These are phyloP conservation scores for Tetrahymena borealis DNA, from an alignment of 73 alveolate genomes.

Conservation along the genomic window DNA sequence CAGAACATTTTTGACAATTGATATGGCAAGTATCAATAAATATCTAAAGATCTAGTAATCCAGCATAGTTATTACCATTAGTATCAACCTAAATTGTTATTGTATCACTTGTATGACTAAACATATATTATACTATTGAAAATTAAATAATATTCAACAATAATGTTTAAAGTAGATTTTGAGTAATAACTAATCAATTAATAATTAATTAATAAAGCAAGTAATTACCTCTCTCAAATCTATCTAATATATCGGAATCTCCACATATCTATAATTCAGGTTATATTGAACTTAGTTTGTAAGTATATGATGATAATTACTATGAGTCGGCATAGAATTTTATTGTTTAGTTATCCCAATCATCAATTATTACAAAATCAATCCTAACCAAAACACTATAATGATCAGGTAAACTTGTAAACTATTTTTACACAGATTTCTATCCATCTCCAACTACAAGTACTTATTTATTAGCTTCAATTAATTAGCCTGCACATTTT, in stretches of 20 bases:
- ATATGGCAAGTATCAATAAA: not conserved
- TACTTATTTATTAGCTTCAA: not conserved
- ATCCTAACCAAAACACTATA: not conserved
- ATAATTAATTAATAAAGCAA: no score
- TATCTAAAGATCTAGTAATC: not conserved
- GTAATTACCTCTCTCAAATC: not conserved
- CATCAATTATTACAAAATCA: not conserved
- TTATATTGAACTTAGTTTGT: not conserved
- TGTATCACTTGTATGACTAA: not conserved
- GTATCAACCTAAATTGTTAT: not conserved
- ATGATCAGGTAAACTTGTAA: not conserved
- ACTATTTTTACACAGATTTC: not conserved
- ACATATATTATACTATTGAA: not conserved
- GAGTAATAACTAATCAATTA: no score
- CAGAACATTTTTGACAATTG: not conserved
- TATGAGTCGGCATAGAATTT: not conserved
- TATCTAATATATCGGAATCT: not conserved
- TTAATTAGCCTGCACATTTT: not conserved
- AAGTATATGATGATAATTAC: not conserved
- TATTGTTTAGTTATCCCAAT: not conserved
- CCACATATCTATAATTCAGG: not conserved
- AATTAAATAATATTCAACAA: no score
- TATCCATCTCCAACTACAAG: not conserved
- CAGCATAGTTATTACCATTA: not conserved
- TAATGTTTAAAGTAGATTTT: no score